A percentile compares a stretch with the other conserved stretches of the same genome.
Evolutionary conservation across 225 moss, liverwort and hornwort genomes (phyloP).

Genomic region (Antitrichia curtipendula): DNA sequence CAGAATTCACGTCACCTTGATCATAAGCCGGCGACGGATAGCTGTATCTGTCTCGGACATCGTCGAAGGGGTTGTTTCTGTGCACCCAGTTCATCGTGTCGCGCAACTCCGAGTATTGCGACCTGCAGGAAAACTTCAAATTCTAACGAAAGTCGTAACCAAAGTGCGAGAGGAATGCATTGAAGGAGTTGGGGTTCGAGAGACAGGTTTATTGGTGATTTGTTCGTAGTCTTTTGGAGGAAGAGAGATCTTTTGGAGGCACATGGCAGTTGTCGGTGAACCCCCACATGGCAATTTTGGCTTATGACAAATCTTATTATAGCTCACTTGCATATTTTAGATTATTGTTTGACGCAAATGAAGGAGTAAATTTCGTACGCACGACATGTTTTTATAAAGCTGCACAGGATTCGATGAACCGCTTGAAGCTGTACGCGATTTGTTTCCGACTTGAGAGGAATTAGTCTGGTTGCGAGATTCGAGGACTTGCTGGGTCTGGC

Average conservation of each 20-base stretch:
- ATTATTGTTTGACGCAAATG: not conserved
- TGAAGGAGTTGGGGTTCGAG: not conserved
- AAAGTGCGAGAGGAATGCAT: not conserved
- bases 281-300: not conserved
- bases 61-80: constrained; percentile 18
- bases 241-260: not conserved
- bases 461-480: not conserved
- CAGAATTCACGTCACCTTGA: constrained; percentile 1
- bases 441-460: not conserved
- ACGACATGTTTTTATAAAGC: too few species aligned
- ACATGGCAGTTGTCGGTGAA: constrained; percentile 2
- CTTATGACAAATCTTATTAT: not conserved
- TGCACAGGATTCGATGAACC: not conserved
- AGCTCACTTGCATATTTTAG: not conserved
- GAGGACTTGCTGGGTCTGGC: not conserved
- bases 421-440: not conserved
- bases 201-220: not conserved
- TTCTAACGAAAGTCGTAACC: not conserved
- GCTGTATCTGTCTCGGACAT: constrained; percentile 3
- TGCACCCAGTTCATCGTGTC: constrained; percentile 32
- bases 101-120: not conserved
- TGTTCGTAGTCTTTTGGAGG: not conserved
- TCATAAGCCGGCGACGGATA: not conserved
- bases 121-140: not conserved
- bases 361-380: not conserved